Evolutionary conservation across 192 early-diverging fungal species (phyloP).

Genomic region (Kappamyces sp.): DNA sequence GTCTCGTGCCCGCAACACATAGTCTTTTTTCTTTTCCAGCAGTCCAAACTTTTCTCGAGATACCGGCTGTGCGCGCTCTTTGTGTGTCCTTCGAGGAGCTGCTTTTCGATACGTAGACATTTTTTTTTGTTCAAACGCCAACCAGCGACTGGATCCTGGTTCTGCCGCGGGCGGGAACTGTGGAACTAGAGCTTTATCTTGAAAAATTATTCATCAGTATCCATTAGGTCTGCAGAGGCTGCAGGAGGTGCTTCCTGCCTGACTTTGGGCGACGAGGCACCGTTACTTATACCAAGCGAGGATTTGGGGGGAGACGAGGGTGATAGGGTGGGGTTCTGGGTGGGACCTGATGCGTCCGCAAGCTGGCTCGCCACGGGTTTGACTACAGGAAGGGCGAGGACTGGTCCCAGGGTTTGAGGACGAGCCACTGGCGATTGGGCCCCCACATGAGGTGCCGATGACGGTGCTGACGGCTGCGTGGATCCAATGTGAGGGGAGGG

Average conservation of each 20-base stretch:
- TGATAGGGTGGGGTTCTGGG: background rate
- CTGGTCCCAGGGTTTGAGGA: constrained; percentile 5
- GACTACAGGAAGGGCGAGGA: constrained; percentile 6
- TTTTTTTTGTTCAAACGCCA: background rate
- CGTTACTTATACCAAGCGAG: background rate
- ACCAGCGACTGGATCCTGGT: too few species aligned
- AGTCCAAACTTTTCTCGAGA: constrained; percentile 51
- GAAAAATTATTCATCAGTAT: background rate
- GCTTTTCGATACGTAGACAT: constrained; percentile 58
- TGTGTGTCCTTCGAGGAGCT: constrained; percentile 80
- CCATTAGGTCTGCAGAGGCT: background rate
- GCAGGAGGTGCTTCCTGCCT: background rate
- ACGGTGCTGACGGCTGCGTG: background rate
- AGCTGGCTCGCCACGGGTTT: background rate
- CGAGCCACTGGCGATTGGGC: background rate
- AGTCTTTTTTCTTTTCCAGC: constrained; percentile 98
- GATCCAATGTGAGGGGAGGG: background rate
- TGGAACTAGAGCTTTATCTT: background rate
- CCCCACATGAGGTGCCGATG: constrained; percentile 1
- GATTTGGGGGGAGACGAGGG: background rate
- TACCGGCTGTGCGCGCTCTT: constrained; percentile 74
- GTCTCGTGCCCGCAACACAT: constrained; percentile 88
- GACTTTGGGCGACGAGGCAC: background rate
- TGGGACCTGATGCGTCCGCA: background rate
- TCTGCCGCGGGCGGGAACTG: background rate